Evolutionary conservation across 306 rosid genomes (phyloP), one percentile per base, ranked within the genome.

Genomic region (Trifolium dubium): DNA sequence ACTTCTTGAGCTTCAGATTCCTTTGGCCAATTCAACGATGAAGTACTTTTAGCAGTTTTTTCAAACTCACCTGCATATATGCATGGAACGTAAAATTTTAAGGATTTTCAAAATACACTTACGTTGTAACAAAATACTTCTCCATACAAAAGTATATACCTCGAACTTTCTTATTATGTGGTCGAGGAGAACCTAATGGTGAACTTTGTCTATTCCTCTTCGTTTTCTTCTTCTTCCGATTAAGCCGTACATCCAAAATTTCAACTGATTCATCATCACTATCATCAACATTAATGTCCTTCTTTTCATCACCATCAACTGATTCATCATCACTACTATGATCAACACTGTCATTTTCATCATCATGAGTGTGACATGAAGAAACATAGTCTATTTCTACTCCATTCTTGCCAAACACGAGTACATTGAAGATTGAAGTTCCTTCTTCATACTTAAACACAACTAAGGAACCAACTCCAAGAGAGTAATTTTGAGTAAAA

Each of bases 21-120:
- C 31, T 1, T 46, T 49, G 81, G 74, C 54, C 40, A 32, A 69
- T 58, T 77, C 50, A 77, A 34, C 7, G 80, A 44, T 18, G 35
- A 54, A 10, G 41, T 44, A 19, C 70, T 46, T 43, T 9, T 3
- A 46, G 12, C 29, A 76, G 10, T 37, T 11, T 12, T 6, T 31
- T 64, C 8, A 17, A 17, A 5, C 65, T 30, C 44, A 63, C 5
- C 60, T 23, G 5, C 12, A 54, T 5, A 58, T 40, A 60, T 18
- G 64, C 56, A n/a, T n/a, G 11, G 5, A 53, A 29, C 40, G 29
- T 34, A 23, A 37, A 13, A 9, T 4, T 41, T 40, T 8, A 8
- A 40, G 46, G 8, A 10, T 40, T 2, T 40, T 7, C 2, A 9
- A 9, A 7, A 40, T 0, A 6, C 1, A 1, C 1, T 6, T 9